Percentiles rank a stretch among this genome's conserved stretches.
Evolutionary conservation across 768 basidiomycete genomes (phyloP).

Genomic region (Suillus plorans): DNA sequence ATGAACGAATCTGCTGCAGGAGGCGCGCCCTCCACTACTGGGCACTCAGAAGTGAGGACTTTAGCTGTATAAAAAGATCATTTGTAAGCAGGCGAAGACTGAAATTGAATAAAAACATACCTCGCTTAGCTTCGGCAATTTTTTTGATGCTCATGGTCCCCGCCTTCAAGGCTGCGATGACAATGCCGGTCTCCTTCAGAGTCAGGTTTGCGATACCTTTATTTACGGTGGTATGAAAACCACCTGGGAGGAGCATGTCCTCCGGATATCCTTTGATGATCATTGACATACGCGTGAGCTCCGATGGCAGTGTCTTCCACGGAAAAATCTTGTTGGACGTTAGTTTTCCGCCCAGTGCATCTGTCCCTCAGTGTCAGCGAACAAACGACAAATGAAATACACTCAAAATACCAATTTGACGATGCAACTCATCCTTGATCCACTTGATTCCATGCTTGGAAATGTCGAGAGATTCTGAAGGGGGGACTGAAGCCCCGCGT

Average conservation of each 20-base stretch:
- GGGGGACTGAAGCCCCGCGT: neutral
- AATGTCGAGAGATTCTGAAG: neutral
- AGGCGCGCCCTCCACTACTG: neutral
- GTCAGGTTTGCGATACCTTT: neutral
- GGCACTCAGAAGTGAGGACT: neutral
- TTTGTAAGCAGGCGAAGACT: too few species aligned
- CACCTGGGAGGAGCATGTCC: neutral
- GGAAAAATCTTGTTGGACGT: neutral
- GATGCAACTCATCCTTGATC: neutral
- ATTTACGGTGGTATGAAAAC: neutral
- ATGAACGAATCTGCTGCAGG: neutral
- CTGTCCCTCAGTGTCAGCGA: neutral
- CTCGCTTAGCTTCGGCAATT: neutral
- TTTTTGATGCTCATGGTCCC: neutral
- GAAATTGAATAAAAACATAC: neutral
- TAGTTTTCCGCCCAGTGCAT: neutral
- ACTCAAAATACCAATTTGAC: neutral
- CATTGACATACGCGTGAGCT: neutral
- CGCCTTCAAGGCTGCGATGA: neutral
- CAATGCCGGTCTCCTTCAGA: neutral
- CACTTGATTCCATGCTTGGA: neutral
- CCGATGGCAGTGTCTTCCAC: neutral
- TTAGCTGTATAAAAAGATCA: neutral
- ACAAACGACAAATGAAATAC: neutral
- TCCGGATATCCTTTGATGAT: conserved; percentile 1